phyloP scores from a whole-genome alignment of 2,329 filamentous ascomycete species.

The Magnaporthiopsis incrustans region DNA sequence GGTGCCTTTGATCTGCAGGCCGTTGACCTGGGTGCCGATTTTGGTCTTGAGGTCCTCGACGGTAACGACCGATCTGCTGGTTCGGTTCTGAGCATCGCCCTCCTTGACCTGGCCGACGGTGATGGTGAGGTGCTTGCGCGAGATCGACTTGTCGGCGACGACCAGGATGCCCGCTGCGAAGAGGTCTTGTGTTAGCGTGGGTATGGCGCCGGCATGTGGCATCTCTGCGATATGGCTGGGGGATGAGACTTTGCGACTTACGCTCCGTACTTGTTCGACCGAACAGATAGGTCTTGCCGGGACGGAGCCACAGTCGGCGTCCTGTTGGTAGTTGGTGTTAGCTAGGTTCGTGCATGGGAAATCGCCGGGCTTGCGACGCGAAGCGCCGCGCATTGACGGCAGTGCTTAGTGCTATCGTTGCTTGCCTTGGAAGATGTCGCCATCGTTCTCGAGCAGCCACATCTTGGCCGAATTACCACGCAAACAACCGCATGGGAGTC shows the following conservation, averaged over 20 bases:
- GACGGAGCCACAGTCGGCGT: slow-evolving; percentile 74
- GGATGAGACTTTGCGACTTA: slow-evolving; percentile 24
- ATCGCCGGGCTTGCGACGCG: background rate
- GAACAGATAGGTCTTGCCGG: slow-evolving; percentile 78
- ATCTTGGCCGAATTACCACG: slow-evolving; percentile 29
- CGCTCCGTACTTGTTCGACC: slow-evolving; percentile 66
- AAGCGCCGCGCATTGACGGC: background rate
- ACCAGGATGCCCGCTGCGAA: slow-evolving; percentile 53
- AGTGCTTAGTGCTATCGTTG: background rate
- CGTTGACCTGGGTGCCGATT: slow-evolving; percentile 73
- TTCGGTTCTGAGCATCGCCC: slow-evolving; percentile 59
- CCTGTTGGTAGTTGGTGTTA: slow-evolving; percentile 33
- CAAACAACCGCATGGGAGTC: background rate
- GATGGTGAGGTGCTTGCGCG: slow-evolving; percentile 79
- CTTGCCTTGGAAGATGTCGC: slow-evolving; percentile 41
- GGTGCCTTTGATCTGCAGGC: slow-evolving; percentile 56
- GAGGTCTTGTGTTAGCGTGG: background rate
- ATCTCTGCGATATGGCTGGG: background rate
- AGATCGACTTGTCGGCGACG: slow-evolving; percentile 76
- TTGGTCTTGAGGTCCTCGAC: slow-evolving; percentile 79
- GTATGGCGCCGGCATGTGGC: background rate
- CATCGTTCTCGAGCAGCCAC: slow-evolving; percentile 58
- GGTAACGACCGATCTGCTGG: slow-evolving; percentile 57
- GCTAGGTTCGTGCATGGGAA: background rate
- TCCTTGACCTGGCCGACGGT: slow-evolving; percentile 57